Evolutionary conservation across 2,329 filamentous ascomycete species (phyloP), one percentile per base, ranked within the genome.

Genomic region (Talaromyces funiculosus): DNA sequence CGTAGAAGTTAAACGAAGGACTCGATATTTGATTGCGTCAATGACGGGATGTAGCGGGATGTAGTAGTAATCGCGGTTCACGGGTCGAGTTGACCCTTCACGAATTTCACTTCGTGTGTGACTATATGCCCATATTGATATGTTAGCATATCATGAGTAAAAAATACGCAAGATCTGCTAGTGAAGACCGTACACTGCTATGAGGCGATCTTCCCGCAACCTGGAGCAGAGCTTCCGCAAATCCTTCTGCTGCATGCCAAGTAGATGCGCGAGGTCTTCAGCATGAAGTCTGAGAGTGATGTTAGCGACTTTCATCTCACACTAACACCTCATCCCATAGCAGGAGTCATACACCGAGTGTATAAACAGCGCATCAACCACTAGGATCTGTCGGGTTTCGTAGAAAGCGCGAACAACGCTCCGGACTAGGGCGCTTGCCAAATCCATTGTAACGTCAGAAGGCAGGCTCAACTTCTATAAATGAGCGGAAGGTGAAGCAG

Each of bases 31-130:
- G 77, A 96, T 95, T 53, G 90, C 91, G 76, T 99, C 94, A 70
- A 99, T 91, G 37, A 93, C 91, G 61, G 90, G 89, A 62, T 94
- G 90, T 70, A 95, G 95, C 73, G 97, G 92, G 72, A 99, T 93
- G 76, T 90, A 99, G 79, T 96, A 99, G 82, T 96, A 99, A 64
- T 93, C 96, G 68, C 90, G 86, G 71, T 89, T 92, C 66, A 89
- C 87, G 4, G 90, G 89, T 57, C 92, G 87, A 61, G 89, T 88
- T 62, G 92, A 90, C 56, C 90, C 90, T 70, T 92, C 89, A 66
- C 88, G 87, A 59, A 89, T 79, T 72, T 96, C 92, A 54, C 87
- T 84, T 63, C 91, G 87, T 33, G 87, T 86, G 73, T 87, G 87
- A 68, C 84, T 90, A 70, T 62, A 66, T 26, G 20, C 35, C 9